Conservation (phyloP, 1,139 yeast genomes). For the Lizanozyma gosingica region DNA sequence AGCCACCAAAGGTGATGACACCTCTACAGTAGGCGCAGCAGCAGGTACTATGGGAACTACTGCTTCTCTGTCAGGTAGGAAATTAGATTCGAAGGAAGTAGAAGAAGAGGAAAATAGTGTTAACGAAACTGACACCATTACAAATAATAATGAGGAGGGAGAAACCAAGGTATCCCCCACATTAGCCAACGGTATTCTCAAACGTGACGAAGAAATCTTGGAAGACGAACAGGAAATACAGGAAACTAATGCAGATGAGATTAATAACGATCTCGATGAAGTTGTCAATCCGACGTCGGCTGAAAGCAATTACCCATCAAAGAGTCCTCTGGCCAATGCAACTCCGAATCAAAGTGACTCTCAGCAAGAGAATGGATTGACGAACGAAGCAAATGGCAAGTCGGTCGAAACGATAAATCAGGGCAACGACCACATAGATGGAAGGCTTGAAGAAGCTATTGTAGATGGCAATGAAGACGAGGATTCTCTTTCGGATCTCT, state of each 20-base stretch:
- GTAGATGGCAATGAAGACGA: constrained; percentile 16
- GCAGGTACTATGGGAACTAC: neutral
- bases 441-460: constrained; percentile 5
- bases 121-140: constrained; percentile 37
- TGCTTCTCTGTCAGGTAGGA: neutral
- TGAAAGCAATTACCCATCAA: too few species aligned
- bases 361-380: too few species aligned
- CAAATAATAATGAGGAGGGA: constrained; percentile 27
- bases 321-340: too few species aligned
- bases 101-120: constrained; percentile 34
- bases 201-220: neutral
- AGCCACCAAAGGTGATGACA: neutral
- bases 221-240: neutral
- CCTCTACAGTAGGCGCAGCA: neutral
- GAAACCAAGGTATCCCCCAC: constrained; percentile 12
- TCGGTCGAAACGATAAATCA: too few species aligned
- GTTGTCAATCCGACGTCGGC: too few species aligned
- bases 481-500: constrained; percentile 40
- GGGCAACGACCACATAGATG: constrained; percentile 1
- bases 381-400: too few species aligned
- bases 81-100: constrained; percentile 13
- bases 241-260: neutral
- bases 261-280: neutral
- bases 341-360: too few species aligned
- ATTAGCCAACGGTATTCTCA: constrained; percentile 6